Evolutionary conservation across 371 early-diverging fungal species (phyloP).

Genomic region (Coemansia linderi): DNA sequence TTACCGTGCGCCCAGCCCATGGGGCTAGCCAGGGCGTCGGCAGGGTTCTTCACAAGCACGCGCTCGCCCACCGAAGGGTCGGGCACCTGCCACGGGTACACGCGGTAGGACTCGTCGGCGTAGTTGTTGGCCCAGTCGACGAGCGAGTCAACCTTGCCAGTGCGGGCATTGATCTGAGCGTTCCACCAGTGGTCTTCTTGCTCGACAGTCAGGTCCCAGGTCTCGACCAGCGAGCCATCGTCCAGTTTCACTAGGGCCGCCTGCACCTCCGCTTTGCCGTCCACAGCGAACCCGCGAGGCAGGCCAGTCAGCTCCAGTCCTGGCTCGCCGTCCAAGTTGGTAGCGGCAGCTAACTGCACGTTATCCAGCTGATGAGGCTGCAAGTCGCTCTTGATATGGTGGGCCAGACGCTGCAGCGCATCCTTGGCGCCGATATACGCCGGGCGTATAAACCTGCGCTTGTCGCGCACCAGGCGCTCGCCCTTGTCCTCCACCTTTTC

Average conservation of each 20-base stretch:
- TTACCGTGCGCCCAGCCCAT: constrained; percentile 50
- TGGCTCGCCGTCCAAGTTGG: constrained; percentile 48
- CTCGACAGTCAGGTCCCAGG: constrained; percentile 48
- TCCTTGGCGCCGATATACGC: constrained; percentile 43
- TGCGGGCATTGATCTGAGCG: constrained; percentile 57
- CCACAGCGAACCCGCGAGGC: constrained; percentile 58
- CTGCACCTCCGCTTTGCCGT: constrained; percentile 58
- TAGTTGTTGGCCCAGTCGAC: constrained; percentile 59
- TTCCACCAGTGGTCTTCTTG: constrained; percentile 58
- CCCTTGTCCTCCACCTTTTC: neutral
- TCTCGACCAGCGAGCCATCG: constrained; percentile 15
- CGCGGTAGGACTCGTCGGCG: constrained; percentile 21
- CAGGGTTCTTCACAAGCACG: constrained; percentile 47
- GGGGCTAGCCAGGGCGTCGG: constrained; percentile 28
- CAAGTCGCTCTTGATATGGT: constrained; percentile 6
- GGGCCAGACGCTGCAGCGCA: constrained; percentile 42
- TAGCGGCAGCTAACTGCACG: constrained; percentile 27
- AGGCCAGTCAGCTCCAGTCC: constrained; percentile 57
- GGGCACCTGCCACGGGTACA: constrained; percentile 22
- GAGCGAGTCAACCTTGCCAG: constrained; percentile 52
- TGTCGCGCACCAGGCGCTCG: constrained; percentile 4
- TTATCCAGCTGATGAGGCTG: constrained; percentile 45
- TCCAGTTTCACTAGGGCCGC: constrained; percentile 26
- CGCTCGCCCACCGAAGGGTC: constrained; percentile 45
- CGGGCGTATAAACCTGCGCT: constrained; percentile 18